Percentiles rank a stretch among this genome's conserved stretches.
Conservation (phyloP, 495 filamentous ascomycete genomes). For the Delitschia confertaspora region DNA sequence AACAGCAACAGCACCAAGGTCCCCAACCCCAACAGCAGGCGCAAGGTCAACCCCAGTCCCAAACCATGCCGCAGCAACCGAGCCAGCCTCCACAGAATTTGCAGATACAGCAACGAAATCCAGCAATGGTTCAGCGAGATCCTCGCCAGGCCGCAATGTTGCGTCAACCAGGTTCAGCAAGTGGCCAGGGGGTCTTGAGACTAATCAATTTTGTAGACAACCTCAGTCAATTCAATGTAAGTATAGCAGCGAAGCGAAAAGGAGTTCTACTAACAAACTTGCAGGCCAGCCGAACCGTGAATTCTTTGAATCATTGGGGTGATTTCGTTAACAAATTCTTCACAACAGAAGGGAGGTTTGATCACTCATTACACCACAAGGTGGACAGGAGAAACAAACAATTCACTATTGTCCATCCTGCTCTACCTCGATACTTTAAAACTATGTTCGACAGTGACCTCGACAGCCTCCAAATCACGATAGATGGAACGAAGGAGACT, state of each 20-base stretch:
- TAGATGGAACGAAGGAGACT: slow-evolving; percentile 45
- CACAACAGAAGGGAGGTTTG: slow-evolving; percentile 58
- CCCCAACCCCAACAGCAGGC: slow-evolving; percentile 35
- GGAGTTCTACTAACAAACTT: slow-evolving; percentile 12
- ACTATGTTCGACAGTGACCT: slow-evolving; percentile 80
- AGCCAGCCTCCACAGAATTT: slow-evolving; percentile 39
- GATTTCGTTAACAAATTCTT: slow-evolving; percentile 69
- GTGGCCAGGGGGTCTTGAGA: slow-evolving; percentile 50
- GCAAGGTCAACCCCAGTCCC: slow-evolving; percentile 22
- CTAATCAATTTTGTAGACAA: slow-evolving; percentile 63
- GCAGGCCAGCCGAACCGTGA: slow-evolving; percentile 15
- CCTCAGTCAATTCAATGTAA: slow-evolving; percentile 55
- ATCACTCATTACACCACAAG: slow-evolving; percentile 50
- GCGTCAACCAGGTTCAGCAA: slow-evolving; percentile 6
- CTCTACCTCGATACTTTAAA: slow-evolving; percentile 69
- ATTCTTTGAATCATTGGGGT: slow-evolving; percentile 64
- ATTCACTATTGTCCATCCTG: slow-evolving; percentile 67
- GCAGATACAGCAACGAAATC: slow-evolving; percentile 16
- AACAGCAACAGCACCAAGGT: slow-evolving; percentile 31
- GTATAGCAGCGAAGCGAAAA: slow-evolving; percentile 24
- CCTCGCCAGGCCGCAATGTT: neutral
- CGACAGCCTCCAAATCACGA: slow-evolving; percentile 64
- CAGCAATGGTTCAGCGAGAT: slow-evolving; percentile 5
- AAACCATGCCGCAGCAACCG: slow-evolving; percentile 25
- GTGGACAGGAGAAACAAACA: slow-evolving; percentile 47